Conservation (phyloP, 2,329 filamentous ascomycete genomes). For the Clonostachys byssicola region DNA sequence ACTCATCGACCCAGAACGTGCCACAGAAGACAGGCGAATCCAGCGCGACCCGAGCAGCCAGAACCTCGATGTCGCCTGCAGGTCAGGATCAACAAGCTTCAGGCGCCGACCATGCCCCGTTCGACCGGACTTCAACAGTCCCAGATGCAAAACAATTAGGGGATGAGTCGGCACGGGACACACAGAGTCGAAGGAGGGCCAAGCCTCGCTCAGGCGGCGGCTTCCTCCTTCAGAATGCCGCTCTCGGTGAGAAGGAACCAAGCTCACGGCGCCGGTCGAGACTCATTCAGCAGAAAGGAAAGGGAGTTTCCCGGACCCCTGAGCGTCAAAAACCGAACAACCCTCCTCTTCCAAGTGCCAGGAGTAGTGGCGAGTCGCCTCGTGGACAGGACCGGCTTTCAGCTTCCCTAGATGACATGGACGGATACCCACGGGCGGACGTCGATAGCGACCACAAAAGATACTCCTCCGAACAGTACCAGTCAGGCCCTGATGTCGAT, state of each 20-base stretch:
- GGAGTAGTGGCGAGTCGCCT: no score
- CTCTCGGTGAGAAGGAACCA: slow-evolving; percentile 23
- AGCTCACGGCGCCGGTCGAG: slow-evolving; percentile 19
- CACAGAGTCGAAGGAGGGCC: slow-evolving; percentile 16
- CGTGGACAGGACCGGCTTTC: no score
- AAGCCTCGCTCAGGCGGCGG: slow-evolving; percentile 42
- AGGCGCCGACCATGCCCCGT: no score
- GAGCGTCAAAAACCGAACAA: not conserved
- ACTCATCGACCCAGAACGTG: not conserved
- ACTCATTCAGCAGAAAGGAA: slow-evolving; percentile 5
- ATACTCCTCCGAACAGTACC: slow-evolving; percentile 1
- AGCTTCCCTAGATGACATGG: no score
- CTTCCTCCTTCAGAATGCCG: slow-evolving; percentile 44
- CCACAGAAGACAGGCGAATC: slow-evolving; percentile 11
- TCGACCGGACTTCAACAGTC: no score
- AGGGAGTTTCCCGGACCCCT: slow-evolving; percentile 1
- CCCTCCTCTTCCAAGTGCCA: no score
- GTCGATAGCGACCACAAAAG: not conserved
- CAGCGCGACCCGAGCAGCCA: not conserved
- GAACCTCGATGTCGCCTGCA: no score
- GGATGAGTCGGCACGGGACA: no score
- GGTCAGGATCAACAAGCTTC: no score
- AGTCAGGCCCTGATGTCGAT: slow-evolving; percentile 58
- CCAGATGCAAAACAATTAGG: no score
- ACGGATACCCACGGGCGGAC: no score